These are phyloP conservation scores for Picochlorum sp. DNA, from an alignment of 139 green algal genomes.

Conservation along the genomic window DNA sequence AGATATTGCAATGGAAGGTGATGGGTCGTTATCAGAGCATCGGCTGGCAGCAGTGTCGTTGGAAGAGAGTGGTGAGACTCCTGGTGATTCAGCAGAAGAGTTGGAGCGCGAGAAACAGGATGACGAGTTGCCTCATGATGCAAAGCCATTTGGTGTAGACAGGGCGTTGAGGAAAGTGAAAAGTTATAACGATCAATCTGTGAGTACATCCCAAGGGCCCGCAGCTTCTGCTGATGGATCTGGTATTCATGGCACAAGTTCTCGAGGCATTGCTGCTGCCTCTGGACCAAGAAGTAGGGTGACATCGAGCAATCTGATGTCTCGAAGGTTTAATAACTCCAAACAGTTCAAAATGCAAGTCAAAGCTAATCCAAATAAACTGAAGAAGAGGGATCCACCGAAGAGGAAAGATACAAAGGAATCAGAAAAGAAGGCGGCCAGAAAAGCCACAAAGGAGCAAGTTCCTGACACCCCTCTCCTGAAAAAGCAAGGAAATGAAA, in stretches of 20 bases:
- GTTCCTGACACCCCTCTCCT: too few relatives aligned
- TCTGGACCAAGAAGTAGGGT: background rate
- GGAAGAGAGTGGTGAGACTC: constrained; percentile 10
- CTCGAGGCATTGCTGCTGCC: background rate
- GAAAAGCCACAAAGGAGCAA: background rate
- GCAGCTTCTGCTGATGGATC: constrained; percentile 3
- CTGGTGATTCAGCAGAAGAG: background rate
- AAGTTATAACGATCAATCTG: background rate
- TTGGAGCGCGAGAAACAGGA: background rate
- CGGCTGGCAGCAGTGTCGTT: background rate
- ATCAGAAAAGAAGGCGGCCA: background rate
- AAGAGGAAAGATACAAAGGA: background rate
- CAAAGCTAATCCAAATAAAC: background rate
- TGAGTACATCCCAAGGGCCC: background rate
- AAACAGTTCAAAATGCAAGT: constrained; percentile 9
- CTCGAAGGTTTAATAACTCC: constrained; percentile 5
- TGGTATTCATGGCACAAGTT: constrained; percentile 1
- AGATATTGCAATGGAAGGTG: background rate
- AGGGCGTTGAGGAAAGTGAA: background rate
- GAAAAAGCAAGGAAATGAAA: too few relatives aligned
- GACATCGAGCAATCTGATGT: background rate
- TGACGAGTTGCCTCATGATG: background rate
- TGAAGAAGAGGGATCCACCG: background rate
- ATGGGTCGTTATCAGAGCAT: background rate
- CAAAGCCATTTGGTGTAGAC: background rate